A percentile compares a stretch with the other conserved stretches of the same genome.
phyloP scores from a whole-genome alignment of 768 basidiomycete genomes.

The Scleroderma bovista region DNA sequence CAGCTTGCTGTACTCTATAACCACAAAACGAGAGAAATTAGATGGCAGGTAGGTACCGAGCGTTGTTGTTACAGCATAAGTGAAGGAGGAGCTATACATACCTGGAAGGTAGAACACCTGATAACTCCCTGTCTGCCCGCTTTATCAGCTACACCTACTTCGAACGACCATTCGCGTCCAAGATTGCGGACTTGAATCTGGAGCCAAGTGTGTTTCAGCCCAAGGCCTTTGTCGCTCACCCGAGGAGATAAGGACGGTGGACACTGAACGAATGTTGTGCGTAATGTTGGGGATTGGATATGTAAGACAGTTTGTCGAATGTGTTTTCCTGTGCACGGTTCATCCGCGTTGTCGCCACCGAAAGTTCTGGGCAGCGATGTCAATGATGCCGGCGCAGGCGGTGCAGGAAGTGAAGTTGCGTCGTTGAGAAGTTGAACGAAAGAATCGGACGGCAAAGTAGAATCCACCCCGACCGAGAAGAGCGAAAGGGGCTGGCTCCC shows the following conservation, averaged over 20 bases:
- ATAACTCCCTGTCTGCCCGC: conserved; percentile 52
- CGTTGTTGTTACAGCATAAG: too few species aligned
- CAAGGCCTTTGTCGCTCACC: conserved; percentile 33
- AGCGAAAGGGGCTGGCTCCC: conserved; percentile 55
- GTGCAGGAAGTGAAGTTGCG: conserved; percentile 41
- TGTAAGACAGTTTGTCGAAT: conserved; percentile 70
- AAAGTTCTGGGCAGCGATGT: conserved; percentile 37
- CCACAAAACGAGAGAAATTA: conserved; percentile 1
- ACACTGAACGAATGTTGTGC: conserved; percentile 61
- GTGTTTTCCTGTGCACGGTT: conserved; percentile 26
- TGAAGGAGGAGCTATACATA: conserved; percentile 43
- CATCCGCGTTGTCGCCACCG: conserved; percentile 22
- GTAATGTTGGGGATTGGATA: conserved; percentile 71
- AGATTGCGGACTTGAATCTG: conserved; percentile 71
- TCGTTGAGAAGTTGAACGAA: conserved; percentile 63
- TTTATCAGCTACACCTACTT: conserved; percentile 68
- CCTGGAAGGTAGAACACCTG: conserved; percentile 79
- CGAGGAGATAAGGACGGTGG: conserved; percentile 34
- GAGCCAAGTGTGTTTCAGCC: conserved; percentile 66
- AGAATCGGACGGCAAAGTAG: conserved; percentile 52
- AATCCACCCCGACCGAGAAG: conserved; percentile 47
- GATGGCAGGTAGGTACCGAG: neutral
- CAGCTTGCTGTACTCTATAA: neutral
- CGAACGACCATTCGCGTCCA: conserved; percentile 66
- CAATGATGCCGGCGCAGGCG: conserved; percentile 40